Percentiles rank a stretch among this genome's conserved stretches.
phyloP scores from a whole-genome alignment of 306 rosid species.

The Acacia crassicarpa region DNA sequence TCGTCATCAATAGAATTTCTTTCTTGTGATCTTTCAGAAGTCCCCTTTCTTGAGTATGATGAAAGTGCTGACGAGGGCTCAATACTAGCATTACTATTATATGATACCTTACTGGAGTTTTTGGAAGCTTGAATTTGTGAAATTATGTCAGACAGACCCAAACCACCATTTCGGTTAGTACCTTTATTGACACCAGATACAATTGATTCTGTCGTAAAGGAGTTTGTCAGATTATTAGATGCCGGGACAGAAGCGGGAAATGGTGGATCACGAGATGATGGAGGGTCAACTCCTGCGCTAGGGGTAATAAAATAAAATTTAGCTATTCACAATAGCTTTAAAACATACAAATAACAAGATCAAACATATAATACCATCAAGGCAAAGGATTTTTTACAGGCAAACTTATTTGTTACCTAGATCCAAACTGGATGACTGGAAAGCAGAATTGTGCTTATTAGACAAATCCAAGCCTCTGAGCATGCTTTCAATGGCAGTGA shows the following conservation, averaged over 20 bases:
- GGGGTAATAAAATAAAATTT: slow-evolving; percentile 75
- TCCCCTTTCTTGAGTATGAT: slow-evolving; percentile 62
- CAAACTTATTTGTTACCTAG: slow-evolving; percentile 77
- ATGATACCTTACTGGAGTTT: slow-evolving; percentile 64
- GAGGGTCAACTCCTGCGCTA: slow-evolving; percentile 99
- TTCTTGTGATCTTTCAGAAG: slow-evolving; percentile 61
- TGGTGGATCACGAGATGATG: slow-evolving; percentile 99
- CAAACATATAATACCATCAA: slow-evolving; percentile 22
- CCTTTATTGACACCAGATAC: slow-evolving; percentile 61
- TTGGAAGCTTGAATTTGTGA: slow-evolving; percentile 97
- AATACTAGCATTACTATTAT: slow-evolving; percentile 48
- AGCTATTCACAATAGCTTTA: slow-evolving; percentile 64
- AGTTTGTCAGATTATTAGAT: slow-evolving; percentile 64
- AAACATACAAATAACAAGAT: slow-evolving; percentile 15
- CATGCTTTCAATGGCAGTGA: slow-evolving; percentile 98
- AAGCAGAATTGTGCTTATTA: slow-evolving; percentile 70
- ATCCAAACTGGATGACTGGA: slow-evolving; percentile 92
- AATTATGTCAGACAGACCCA: slow-evolving; percentile 89
- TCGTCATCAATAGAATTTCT: slow-evolving; percentile 67
- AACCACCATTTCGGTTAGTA: slow-evolving; percentile 77
- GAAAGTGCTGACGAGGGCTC: slow-evolving; percentile 62
- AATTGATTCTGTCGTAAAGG: slow-evolving; percentile 62
- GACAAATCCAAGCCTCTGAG: slow-evolving; percentile 93
- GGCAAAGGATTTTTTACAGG: slow-evolving; percentile 28
- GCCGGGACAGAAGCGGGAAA: slow-evolving; percentile 87